Evolutionary conservation across 805 yeast species (phyloP), one percentile per base, ranked within the genome.

Genomic region (Ogataea siamensis): DNA sequence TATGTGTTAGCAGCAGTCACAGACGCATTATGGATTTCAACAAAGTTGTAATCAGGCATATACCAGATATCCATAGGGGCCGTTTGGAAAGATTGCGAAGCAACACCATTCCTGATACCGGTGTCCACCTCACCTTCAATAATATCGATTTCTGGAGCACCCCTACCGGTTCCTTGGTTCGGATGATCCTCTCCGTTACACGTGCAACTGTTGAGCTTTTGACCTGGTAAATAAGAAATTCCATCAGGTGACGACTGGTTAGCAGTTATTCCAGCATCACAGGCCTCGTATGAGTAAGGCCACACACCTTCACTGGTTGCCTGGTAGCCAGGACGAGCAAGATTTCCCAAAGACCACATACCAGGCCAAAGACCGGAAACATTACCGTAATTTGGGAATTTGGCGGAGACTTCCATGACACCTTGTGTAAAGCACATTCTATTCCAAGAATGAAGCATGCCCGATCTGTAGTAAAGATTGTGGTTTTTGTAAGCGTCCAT

Each of bases 61-160:
- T 86, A 91, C 97, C 97, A 91, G 47, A 88, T 81, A 63, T 91
- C 98, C 58, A 78, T 78, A 7, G 98, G 98, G 12, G 97, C 98
- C 46, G 87, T 66, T 69, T 91, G 98, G 56, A 83, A 63, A 3
- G 97, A 87, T 63, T 91, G 99, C 4, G 97, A 87, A 1, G 89
- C 96, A 28, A 82, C 75, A 51, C 93, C 93, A 47, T 66, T 56
- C 27, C 50, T 45, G 14, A 69, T 39, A 10, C 60, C 67, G 2
- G 82, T 69, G 46, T 78, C 80, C 17, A 78, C 75, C 49, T 87
- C 88, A 47, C 83, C 96, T 74, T 91, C 98, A 36, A 91, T 60
- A 30, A 81, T 78, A 76, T 91, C 98, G 51, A 91, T 87, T 70
- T 88, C 97, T 7, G 96, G 96, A 0, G 96, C 95, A 37, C 96